Evolutionary conservation across 139 green algal species (phyloP).

Genomic region (Trebouxia sp.): DNA sequence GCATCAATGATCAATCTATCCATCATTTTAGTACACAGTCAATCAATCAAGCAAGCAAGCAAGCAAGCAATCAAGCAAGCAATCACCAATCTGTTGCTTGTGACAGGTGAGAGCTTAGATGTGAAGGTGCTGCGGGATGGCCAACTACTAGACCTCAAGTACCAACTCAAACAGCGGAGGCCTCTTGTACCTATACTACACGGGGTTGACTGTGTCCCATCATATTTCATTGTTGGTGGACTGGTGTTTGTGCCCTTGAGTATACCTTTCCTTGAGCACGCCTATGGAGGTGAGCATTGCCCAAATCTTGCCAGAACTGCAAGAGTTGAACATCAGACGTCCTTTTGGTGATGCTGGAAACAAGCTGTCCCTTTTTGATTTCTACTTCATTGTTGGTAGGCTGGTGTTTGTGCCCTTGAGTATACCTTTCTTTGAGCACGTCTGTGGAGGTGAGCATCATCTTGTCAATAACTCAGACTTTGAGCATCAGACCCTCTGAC

Average conservation of each 20-base stretch:
- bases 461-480: no score
- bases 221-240: slow-evolving; percentile 71
- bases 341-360: no score
- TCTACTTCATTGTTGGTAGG: slow-evolving; percentile 70
- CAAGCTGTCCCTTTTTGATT: no score
- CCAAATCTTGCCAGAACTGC: background rate
- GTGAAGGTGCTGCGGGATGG: slow-evolving; percentile 57
- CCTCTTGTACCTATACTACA: slow-evolving; percentile 72
- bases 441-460: slow-evolving; percentile 46
- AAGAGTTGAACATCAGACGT: no score
- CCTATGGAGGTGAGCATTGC: slow-evolving; percentile 44
- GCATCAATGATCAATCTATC: no score
- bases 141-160: slow-evolving; percentile 52
- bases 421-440: slow-evolving; percentile 69
- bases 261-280: slow-evolving; percentile 69
- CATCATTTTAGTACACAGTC: no score
- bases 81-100: background rate
- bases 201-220: slow-evolving; percentile 68
- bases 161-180: slow-evolving; percentile 51
- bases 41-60: background rate
- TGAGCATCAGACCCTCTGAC: no score
- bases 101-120: slow-evolving; percentile 48
- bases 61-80: background rate
- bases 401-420: slow-evolving; percentile 70
- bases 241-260: slow-evolving; percentile 70